Percentiles rank a stretch among this genome's conserved stretches.
phyloP scores from a whole-genome alignment of 2,329 filamentous ascomycete genomes.

The Nemania sp. region DNA sequence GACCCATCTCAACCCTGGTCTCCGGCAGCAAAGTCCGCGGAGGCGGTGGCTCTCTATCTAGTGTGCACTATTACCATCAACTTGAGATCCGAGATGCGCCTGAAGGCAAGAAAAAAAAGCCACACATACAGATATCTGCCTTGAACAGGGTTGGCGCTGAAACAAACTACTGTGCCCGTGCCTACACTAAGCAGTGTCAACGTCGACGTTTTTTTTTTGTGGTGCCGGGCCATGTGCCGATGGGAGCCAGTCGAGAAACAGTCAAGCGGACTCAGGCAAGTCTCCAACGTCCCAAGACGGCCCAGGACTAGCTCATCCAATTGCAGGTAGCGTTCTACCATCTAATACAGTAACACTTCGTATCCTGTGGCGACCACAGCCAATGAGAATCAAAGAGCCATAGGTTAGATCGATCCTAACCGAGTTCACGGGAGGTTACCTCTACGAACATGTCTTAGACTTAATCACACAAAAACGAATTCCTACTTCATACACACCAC shows the following conservation, averaged over 20 bases:
- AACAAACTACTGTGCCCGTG: not conserved
- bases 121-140: no score
- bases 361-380: conserved; percentile 10
- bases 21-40: conserved; percentile 9
- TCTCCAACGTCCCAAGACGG: conserved; percentile 23
- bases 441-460: no score
- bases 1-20: conserved; percentile 11
- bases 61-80: no score
- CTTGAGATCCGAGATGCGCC: no score
- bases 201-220: conserved; percentile 22
- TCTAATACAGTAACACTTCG: conserved; percentile 5
- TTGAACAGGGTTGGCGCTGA: conserved; percentile 6
- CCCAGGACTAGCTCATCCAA: conserved; percentile 11
- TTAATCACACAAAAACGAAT: no score
- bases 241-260: conserved; percentile 10
- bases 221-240: conserved; percentile 24
- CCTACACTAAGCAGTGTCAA: conserved; percentile 20
- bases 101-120: no score
- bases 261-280: conserved; percentile 11
- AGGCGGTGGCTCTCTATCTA: not conserved
- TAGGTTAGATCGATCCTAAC: no score
- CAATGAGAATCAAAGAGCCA: conserved; percentile 9
- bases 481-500: no score
- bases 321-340: conserved; percentile 7
- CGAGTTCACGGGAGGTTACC: no score